Evolutionary conservation across 139 green algal species (phyloP), one percentile per base, ranked within the genome.

Genomic region (Pleodorina starrii): DNA sequence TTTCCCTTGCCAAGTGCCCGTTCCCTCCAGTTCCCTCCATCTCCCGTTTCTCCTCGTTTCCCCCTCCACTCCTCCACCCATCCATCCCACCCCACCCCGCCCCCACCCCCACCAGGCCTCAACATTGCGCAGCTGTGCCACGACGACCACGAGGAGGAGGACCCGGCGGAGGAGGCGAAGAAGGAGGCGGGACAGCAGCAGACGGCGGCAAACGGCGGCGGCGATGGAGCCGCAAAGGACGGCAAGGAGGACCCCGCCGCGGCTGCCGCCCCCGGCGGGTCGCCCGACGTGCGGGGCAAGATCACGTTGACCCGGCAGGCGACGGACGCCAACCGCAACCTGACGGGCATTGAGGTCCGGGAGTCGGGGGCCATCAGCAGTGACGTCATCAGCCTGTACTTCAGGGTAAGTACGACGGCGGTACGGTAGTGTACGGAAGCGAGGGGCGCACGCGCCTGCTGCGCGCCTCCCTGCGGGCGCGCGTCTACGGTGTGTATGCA

Each of bases 301-400:
- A 44, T 91, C n/a, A 86, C 81, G 4, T 44, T 89, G 59, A 89
- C 80, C 21, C 69, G 88, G 2, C 66, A 75, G 68, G 71, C 60
- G 7, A 79, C 80, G 2, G 59, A 63, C 46, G 79, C 78, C 3
- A 75, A 77, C 88, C 83, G 90, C 12, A 93, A 95, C 89, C 86
- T 97, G 51, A 95, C 95, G 16, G 93, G 94, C 11, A 83, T 94
- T 5, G 96, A 98, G 91, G 82, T 92, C 36, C 90, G 93, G 7
- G 92, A 94, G 75, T 76, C 91, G 51, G 96, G 96, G 35, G 87
- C 83, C 16, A 88, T 98, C 19, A 94, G 87, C 80, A 59, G 77
- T 6, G 27, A 57, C 0, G 94, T 97, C 72, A 90, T 97, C 54
- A 59, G 38, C 17, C 51, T 66, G 14, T 97, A 97, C 90, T 88